Evolutionary conservation across 176 grass and related monocot genomes (phyloP), one percentile per base, ranked within the genome.

Genomic region (Rhynchospora tenuis): DNA sequence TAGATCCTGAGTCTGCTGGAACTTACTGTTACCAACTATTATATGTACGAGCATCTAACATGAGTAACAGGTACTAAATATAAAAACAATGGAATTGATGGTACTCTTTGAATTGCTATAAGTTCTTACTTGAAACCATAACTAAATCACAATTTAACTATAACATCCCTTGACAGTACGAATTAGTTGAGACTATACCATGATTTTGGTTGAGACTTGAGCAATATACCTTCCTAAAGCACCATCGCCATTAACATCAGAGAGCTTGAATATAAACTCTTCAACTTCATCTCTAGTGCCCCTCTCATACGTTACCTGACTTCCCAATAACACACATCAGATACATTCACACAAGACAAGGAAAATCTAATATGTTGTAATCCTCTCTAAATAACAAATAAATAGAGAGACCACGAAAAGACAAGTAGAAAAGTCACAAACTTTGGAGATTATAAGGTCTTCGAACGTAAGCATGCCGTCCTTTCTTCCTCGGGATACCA

Each of bases 271-370:
- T 55, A 95, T 91, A 54, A 95, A 98, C 43, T 95, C 89, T 76
- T 90, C 92, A 61, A 94, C 92, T 78, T 95, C 92, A 83, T 91
- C 86, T 86, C 84, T 81, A 83, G 86, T 87, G 46, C 95, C 95
- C 80, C 89, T 95, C 83, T 89, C 95, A 85, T 98, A 98, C 61
- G 82, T 90, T 57, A 81, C 91, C 95, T 94, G 78, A 64, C 68
- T 0, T 1, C 64, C 29, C 26, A 29, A 60, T 13, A 58, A 46
- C 23, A 0, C 3, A 80, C 0, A 82, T 45, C 48, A 44, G 29
- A 81, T 57, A 78, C 56, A 16, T 28, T 45, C 43, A 63, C 59
- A 20, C 26, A 79, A 59, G 17, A 80, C 45, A 59, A 65, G 31
- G 54, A 79, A 58, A 28, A 82, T 29, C 27, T 61, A 63, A 50